phyloP scores from a whole-genome alignment of 768 basidiomycete genomes.

The Mycena maculata region DNA sequence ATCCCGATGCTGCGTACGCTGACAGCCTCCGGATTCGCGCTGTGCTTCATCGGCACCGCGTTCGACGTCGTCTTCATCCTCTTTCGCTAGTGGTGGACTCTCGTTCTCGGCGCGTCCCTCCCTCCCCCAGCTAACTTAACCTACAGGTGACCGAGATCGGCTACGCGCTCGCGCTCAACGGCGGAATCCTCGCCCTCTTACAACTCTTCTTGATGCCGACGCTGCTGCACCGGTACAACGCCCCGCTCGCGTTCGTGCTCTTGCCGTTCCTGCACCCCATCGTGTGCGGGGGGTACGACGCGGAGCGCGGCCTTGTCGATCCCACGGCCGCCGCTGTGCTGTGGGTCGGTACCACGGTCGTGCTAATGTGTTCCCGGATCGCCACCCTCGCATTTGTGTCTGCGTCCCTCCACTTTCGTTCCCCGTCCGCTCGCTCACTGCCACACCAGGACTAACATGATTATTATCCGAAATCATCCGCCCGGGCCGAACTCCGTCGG shows the following conservation, averaged over 20 bases:
- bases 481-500: conserved; percentile 68
- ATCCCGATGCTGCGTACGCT: conserved; percentile 66
- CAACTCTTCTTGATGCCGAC: conserved; percentile 68
- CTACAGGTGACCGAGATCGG: conserved; percentile 69
- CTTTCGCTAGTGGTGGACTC: conserved; percentile 75
- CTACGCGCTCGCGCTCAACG: conserved; percentile 65
- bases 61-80: conserved; percentile 78
- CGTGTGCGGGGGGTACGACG: conserved; percentile 52
- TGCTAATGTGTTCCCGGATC: conserved; percentile 56
- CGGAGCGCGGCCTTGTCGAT: conserved; percentile 42
- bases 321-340: conserved; percentile 45
- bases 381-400: conserved; percentile 66
- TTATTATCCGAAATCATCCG: conserved; percentile 65
- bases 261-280: conserved; percentile 66
- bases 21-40: conserved; percentile 61
- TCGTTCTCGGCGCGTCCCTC: conserved; percentile 63
- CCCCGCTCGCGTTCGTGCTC: conserved; percentile 59
- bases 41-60: conserved; percentile 65
- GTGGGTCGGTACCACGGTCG: conserved; percentile 63
- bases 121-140: conserved; percentile 9
- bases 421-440: background rate
- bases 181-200: conserved; percentile 58
- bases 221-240: conserved; percentile 63
- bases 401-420: conserved; percentile 39
- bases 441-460: conserved; percentile 65